Base-by-base conservation (phyloP, 495 filamentous ascomycete genomes). In the Aspergillus steynii region DNA sequence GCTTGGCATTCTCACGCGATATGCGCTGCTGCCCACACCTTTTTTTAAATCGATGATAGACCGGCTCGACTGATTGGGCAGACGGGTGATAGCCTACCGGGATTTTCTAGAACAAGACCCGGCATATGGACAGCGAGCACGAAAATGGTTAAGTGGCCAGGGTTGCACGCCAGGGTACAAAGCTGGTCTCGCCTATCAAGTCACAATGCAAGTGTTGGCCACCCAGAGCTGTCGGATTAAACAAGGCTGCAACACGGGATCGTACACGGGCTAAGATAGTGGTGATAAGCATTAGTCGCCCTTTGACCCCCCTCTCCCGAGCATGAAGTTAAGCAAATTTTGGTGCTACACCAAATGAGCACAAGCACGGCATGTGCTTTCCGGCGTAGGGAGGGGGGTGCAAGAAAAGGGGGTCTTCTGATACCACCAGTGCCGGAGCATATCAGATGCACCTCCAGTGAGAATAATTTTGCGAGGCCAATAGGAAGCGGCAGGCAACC, bases 1-100 rank as follows among this genome's bases (percentile, higher is more conserved):
- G 55, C 65, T 67, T 64, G 61, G 65, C 61, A 57, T 31, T 15
- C 50, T 59, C 61, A 57, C 58, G 61, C 61, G 61, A 53, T 56
- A 61, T 57, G 46, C 61, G 58, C 53, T 48, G 55, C 45, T 64
- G 58, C 5, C 50, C 28, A 48, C 45, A 50, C 50, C 47, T 58
- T 52, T 47, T 61, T 28, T 29, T 37, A 42, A 42, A 42, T 42
- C 37, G 37, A 42, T 15, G 37, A 42, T 15, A 10, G 37, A 15
- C 5, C 9, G 7, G 9, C 37, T 14, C 3, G 4, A 26, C 3
- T 59, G 61, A 49, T 60, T 58, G 57, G 58, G 20, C 58, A 28
- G 31, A 42, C n/a, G 45, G 8, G 57, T 26, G 29, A 46, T 48
- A 50, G 15, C 15, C 46, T 37, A 57, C 32, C 52, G 53, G 46